Conservation (phyloP, 306 rosid genomes). For the Pyrus communis region DNA sequence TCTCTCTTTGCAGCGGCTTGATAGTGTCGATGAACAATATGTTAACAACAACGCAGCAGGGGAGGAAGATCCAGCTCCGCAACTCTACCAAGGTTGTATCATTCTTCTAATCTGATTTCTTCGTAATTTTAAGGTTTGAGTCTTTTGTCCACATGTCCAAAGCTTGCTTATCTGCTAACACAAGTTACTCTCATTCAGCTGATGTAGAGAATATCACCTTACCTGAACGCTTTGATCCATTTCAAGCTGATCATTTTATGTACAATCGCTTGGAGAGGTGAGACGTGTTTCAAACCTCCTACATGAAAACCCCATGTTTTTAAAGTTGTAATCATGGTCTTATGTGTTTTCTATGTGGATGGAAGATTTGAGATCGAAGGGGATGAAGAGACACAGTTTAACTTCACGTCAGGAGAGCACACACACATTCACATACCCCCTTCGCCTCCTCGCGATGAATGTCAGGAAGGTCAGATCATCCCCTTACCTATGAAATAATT, state of each 20-base stretch:
- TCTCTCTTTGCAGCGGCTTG: constrained; percentile 59
- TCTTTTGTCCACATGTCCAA: not conserved
- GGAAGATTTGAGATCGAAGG: not conserved
- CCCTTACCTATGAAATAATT: not conserved
- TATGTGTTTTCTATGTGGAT: not conserved
- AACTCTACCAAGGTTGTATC: constrained; percentile 62
- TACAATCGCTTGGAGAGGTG: not conserved
- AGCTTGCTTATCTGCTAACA: constrained; percentile 11
- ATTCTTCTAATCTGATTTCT: constrained; percentile 9
- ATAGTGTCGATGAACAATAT: constrained; percentile 49
- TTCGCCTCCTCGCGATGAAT: not conserved
- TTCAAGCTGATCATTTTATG: not conserved
- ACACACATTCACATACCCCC: not conserved
- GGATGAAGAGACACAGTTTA: not conserved
- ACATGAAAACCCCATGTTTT: not conserved
- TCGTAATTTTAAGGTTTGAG: not conserved
- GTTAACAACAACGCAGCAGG: constrained; percentile 16
- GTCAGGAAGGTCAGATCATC: not conserved
- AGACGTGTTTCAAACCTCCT: not conserved
- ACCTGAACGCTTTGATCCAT: not conserved
- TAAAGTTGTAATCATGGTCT: not conserved
- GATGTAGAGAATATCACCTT: not conserved
- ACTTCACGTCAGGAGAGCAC: not conserved
- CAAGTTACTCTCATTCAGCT: constrained; percentile 32
- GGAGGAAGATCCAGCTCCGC: constrained; percentile 36